These are phyloP conservation scores for Lanzia echinophila DNA, from an alignment of 2,329 filamentous ascomycete genomes.

Conservation along the genomic window DNA sequence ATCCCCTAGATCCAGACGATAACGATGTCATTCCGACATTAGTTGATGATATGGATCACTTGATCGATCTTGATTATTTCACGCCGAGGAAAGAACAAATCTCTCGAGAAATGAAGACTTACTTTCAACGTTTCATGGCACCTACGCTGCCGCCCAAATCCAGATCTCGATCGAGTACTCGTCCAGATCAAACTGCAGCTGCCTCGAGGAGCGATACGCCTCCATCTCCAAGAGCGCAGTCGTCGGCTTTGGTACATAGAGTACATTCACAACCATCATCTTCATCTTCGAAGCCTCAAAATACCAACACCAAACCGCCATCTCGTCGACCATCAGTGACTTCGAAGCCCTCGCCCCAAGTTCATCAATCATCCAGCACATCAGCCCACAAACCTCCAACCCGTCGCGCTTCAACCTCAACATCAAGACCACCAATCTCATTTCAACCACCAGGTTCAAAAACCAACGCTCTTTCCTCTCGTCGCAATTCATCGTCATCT, in stretches of 20 bases:
- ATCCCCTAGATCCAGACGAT: not conserved
- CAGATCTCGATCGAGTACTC: not conserved
- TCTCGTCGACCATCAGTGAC: not conserved
- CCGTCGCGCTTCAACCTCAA: not conserved
- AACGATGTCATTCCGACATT: not conserved
- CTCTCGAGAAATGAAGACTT: conserved; percentile 2
- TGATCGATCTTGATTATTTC: not conserved
- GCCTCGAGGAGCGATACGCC: not conserved
- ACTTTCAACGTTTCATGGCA: conserved; percentile 3
- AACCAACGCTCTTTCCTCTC: not conserved
- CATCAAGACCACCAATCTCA: not conserved
- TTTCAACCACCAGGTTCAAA: not conserved
- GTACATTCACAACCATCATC: not conserved
- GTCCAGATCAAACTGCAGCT: not conserved
- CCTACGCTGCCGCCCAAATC: not conserved
- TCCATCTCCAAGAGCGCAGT: not conserved
- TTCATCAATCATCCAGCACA: not conserved
- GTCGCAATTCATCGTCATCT: not conserved
- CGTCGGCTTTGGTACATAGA: not conserved
- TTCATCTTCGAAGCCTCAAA: no score
- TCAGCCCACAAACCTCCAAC: not conserved
- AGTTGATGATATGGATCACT: not conserved
- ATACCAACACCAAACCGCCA: not conserved
- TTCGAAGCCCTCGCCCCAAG: not conserved
- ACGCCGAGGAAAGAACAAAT: not conserved